Evolutionary conservation across 2,329 filamentous ascomycete species (phyloP).

Genomic region (Eurotiales sp.): DNA sequence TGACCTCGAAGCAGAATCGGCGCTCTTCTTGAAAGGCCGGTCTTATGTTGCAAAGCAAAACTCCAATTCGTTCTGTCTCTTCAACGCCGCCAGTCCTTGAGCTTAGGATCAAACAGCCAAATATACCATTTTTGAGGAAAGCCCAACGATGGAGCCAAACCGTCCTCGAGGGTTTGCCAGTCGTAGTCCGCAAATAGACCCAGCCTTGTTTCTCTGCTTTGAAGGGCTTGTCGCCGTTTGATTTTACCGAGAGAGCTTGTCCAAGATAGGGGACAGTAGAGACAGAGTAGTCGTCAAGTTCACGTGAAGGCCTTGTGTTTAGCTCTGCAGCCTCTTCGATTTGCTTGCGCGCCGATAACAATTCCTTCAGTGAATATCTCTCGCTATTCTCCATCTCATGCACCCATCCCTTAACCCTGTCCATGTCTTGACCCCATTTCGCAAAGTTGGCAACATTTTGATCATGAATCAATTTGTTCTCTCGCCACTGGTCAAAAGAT

Average conservation of each 20-base stretch:
- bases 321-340: conserved; percentile 74
- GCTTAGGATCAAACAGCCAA: conserved; percentile 87
- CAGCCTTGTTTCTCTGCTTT: conserved; percentile 85
- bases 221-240: conserved; percentile 37
- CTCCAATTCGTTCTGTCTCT: conserved; percentile 93
- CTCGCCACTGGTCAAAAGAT: conserved; percentile 82
- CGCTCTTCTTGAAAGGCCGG: conserved; percentile 89
- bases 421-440: conserved; percentile 75
- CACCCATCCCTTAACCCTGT: conserved; percentile 86
- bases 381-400: conserved; percentile 93
- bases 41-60: conserved; percentile 87
- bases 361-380: conserved; percentile 73
- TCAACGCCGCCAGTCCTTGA: conserved; percentile 77
- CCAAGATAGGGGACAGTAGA: conserved; percentile 87
- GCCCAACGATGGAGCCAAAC: conserved; percentile 91
- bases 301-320: conserved; percentile 74
- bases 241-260: conserved; percentile 62
- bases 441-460: conserved; percentile 58
- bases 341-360: conserved; percentile 72
- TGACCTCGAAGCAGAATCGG: conserved; percentile 96
- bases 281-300: conserved; percentile 86
- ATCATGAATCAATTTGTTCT: conserved; percentile 72
- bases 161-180: conserved; percentile 86
- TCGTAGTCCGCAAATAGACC: conserved; percentile 77
- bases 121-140: conserved; percentile 91